Base-by-base conservation (phyloP, 108 stramenopile species). In the Pinguiococcus pyrenoidosus region DNA sequence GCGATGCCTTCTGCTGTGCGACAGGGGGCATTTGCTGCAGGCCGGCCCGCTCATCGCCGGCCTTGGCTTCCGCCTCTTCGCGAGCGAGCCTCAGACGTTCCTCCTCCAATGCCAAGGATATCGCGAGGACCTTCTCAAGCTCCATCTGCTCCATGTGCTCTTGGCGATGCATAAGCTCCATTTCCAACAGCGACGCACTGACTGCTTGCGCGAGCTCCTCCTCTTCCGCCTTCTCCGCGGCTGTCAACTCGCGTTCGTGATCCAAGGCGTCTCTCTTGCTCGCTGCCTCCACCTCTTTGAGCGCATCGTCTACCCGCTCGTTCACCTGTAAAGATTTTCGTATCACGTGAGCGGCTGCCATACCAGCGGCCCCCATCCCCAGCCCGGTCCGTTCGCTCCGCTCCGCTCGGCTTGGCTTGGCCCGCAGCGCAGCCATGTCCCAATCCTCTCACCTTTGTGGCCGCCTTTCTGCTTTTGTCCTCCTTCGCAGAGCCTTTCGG, bases 91-190 rank as follows among this genome's bases (percentile, higher is more conserved):
- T 46, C n/a, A n/a, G 14, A n/a, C 57, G 40, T 46, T 58, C 62
- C 37, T 55, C 29, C 46, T 68, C 66, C 18, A 64, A 7, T 1
- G 66, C 66, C 6, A 70, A 35, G 0, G 61, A 63, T 55, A 63
- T 59, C 37, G 64, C 60, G 24, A 70, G 58, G 14, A 62, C 69
- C 44, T 66, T 55, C 66, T 70, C 69, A n/a, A 70, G 48, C 38
- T 70, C 66, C 8, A 59, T 51, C 27, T 63, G 61, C 38, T 69
- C 68, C 14, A 62, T 51, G 33, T 69, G 65, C 29, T 69, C 68
- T 60, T 66, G 53, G 23, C 43, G 12, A 13, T 64, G 60, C 53
- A 64, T 51, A n/a, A 61, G 34, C 54, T 64, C 63, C 22, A 64
- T 44, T 53, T 64, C 63, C 21, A 47, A 28, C 4, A 64, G 54